These are phyloP conservation scores for Ciborinia camelliae DNA, from an alignment of 2,329 filamentous ascomycete species.

Conservation along the genomic window DNA sequence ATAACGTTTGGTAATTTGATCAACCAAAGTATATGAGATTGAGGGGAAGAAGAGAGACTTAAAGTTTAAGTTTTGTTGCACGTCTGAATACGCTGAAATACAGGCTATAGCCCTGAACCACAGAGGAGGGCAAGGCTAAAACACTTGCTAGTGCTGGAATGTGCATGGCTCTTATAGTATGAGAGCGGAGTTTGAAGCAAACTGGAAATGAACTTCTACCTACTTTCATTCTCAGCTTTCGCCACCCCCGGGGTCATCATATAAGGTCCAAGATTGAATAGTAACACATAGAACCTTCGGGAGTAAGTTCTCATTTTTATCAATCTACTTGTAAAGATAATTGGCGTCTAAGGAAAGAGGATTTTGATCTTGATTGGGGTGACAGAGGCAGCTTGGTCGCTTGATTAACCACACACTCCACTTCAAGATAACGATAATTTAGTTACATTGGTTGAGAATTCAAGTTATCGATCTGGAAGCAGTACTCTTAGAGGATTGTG, in stretches of 20 bases:
- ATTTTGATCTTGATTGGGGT: neutral
- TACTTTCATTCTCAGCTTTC: neutral
- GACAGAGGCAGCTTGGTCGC: neutral
- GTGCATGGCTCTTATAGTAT: neutral
- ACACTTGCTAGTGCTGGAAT: neutral
- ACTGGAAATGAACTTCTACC: neutral
- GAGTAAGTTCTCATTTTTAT: neutral
- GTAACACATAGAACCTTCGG: neutral
- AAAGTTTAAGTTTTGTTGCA: neutral
- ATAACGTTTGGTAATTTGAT: too few species aligned
- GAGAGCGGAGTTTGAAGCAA: neutral
- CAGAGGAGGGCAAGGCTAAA: neutral
- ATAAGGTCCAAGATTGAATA: neutral
- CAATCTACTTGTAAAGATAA: neutral
- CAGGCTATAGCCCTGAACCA: neutral
- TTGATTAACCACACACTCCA: neutral
- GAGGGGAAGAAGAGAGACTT: neutral
- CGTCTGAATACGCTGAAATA: neutral
- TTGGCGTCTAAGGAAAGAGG: neutral
- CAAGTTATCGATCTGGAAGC: too few species aligned
- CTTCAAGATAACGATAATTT: too few species aligned
- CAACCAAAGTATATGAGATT: neutral
- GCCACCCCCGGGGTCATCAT: neutral
- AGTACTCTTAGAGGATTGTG: too few species aligned
- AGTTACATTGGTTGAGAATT: too few species aligned